These are phyloP conservation scores for Monosporascus sp. DNA, from an alignment of 2,329 filamentous ascomycete genomes.

Conservation along the genomic window DNA sequence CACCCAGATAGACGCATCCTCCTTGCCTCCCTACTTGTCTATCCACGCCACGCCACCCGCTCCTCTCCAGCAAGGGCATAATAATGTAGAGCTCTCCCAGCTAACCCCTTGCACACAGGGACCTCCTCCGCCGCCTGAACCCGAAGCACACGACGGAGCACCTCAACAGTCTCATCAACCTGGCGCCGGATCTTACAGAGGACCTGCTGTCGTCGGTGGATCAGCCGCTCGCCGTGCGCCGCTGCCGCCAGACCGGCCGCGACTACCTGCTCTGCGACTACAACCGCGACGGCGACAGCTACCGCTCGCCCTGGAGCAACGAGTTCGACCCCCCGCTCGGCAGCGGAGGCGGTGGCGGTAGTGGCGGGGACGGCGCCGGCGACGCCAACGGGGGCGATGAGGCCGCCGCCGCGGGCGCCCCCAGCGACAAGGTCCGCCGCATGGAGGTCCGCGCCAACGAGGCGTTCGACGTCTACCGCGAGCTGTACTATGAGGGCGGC, in stretches of 20 bases:
- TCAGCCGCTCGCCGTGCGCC: constrained; percentile 81
- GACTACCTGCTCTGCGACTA: constrained; percentile 99
- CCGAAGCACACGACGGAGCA: constrained; percentile 87
- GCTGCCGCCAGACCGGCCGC: constrained; percentile 82
- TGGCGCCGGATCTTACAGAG: constrained; percentile 90
- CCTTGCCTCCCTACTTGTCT: too few species aligned
- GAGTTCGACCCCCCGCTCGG: constrained; percentile 91
- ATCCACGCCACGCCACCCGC: too few species aligned
- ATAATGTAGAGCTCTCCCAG: neutral
- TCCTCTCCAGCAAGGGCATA: too few species aligned
- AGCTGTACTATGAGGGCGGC: constrained; percentile 95
- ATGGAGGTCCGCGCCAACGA: constrained; percentile 95
- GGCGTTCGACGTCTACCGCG: constrained; percentile 93
- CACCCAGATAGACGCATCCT: neutral
- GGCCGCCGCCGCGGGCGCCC: constrained; percentile 74
- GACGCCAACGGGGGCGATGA: constrained; percentile 34
- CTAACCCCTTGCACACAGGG: constrained; percentile 48
- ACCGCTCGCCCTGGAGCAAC: constrained; percentile 98
- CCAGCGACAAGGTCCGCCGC: constrained; percentile 83
- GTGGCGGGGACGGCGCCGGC: constrained; percentile 37
- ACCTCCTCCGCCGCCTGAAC: constrained; percentile 96
- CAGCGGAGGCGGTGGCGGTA: constrained; percentile 46
- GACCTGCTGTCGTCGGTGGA: constrained; percentile 97
- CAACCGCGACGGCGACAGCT: constrained; percentile 97
- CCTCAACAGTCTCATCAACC: constrained; percentile 80